Base-by-base conservation (phyloP, 176 grass and related monocot species). In the Aegilops speltoides region DNA sequence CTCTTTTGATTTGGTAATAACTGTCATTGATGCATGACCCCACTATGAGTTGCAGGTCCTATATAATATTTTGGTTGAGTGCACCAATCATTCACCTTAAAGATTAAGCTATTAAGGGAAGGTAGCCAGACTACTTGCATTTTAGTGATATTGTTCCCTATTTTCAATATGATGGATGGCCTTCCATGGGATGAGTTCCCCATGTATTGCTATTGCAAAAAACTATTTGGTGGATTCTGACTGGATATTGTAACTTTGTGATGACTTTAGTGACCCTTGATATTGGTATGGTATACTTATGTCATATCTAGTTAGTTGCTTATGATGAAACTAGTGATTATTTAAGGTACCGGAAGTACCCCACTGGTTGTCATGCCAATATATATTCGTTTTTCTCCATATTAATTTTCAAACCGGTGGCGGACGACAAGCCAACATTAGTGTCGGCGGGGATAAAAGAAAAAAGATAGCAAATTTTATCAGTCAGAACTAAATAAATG, bases 101-200 rank as follows among this genome's bases (percentile, higher is more conserved):
- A 64, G 28, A 19, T 48, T 46, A 68, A 77, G 61, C 38, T 76
- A n/a, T 79, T 72, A 65, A 5, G 25, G 36, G 19, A 86, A 81
- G 34, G 56, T 69, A 79, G 62, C 10, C 24, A 69, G 9, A 78
- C 19, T 60, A 75, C 62, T 65, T 28, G 17, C 10, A 64, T 41
- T 86, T 31, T 17, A 43, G 26, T 65, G 13, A 9, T 32, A 17
- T 14, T 69, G 72, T 37, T 89, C 63, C 62, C 60, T 48, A 16
- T 60, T 45, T 56, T 7, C 16, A 45, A 86, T 79, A 63, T 68
- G 34, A 73, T 73, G 5, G 33, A 59, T 76, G 59, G 16, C 41
- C 32, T 74, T 89, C 19, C 40, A 57, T 45, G 46, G 60, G 33
- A 43, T 14, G 69, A 76, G 33, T 68, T 81, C 63, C 64, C 13